These are phyloP conservation scores for Eimeria tenella DNA, from an alignment of 169 alveolate species.

Conservation along the genomic window DNA sequence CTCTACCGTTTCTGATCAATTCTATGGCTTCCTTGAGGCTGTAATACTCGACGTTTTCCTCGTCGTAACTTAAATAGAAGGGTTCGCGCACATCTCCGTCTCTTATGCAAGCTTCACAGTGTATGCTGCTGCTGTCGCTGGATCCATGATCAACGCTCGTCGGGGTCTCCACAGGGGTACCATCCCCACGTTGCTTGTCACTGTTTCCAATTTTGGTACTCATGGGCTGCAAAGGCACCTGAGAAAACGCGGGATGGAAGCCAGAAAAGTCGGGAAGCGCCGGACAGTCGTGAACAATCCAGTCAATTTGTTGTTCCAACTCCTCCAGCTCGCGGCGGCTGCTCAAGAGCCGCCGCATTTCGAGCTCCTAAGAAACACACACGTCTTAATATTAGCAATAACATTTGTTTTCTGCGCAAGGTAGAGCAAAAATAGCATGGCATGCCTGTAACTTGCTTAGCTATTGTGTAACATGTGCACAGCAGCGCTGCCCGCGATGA, in stretches of 20 bases:
- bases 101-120: constrained; percentile 48
- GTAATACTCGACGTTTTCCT: constrained; percentile 79
- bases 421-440: no score
- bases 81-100: constrained; percentile 84
- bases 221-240: background rate
- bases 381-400: no score
- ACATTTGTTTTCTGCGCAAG: no score
- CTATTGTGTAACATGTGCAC: no score
- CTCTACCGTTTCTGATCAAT: constrained; percentile 38
- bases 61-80: constrained; percentile 83
- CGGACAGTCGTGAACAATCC: constrained; percentile 50
- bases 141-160: background rate
- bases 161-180: background rate
- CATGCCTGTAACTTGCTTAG: no score
- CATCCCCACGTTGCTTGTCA: background rate
- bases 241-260: constrained; percentile 45
- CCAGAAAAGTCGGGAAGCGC: constrained; percentile 81
- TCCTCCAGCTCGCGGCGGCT: constrained; percentile 66
- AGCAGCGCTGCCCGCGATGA: no score
- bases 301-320: background rate
- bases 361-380: constrained; percentile 4
- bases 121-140: background rate
- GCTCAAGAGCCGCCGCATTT: constrained; percentile 65
- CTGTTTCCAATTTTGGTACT: background rate
- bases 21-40: constrained; percentile 74